Conservation (phyloP, 2,329 filamentous ascomycete genomes). For the Phyllosticta citrichinensis region DNA sequence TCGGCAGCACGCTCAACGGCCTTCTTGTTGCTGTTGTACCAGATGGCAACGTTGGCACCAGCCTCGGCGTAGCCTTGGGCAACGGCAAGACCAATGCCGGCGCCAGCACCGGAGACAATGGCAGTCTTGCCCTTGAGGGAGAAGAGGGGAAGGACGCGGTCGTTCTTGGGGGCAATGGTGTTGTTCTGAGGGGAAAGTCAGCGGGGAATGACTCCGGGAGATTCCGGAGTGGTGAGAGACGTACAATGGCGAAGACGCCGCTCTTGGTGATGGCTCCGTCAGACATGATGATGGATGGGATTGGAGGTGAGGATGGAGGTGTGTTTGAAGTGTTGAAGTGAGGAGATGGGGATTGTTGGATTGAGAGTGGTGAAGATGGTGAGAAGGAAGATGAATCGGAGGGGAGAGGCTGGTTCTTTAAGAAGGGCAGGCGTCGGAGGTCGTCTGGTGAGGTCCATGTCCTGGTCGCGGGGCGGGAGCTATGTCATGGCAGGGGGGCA, state of each 20-base stretch:
- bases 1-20: constrained; percentile 44
- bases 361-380: not conserved
- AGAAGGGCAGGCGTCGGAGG: not conserved
- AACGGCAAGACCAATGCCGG: constrained; percentile 38
- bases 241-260: constrained; percentile 24
- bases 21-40: constrained; percentile 38
- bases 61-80: constrained; percentile 12
- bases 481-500: not conserved
- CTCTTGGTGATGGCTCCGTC: constrained; percentile 23
- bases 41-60: constrained; percentile 52
- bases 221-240: not conserved
- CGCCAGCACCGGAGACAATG: constrained; percentile 39
- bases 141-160: constrained; percentile 19
- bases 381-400: not conserved
- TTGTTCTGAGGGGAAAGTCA: constrained; percentile 2
- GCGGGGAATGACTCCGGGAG: not conserved
- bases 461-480: not conserved
- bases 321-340: not conserved
- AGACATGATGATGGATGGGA: constrained; percentile 9
- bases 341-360: not conserved
- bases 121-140: constrained; percentile 36
- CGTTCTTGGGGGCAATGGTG: constrained; percentile 9
- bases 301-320: not conserved
- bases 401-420: constrained; percentile 3
- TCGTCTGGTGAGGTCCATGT: not conserved